These are phyloP conservation scores for Glonium stellatum DNA, from an alignment of 495 filamentous ascomycete species.

Conservation along the genomic window DNA sequence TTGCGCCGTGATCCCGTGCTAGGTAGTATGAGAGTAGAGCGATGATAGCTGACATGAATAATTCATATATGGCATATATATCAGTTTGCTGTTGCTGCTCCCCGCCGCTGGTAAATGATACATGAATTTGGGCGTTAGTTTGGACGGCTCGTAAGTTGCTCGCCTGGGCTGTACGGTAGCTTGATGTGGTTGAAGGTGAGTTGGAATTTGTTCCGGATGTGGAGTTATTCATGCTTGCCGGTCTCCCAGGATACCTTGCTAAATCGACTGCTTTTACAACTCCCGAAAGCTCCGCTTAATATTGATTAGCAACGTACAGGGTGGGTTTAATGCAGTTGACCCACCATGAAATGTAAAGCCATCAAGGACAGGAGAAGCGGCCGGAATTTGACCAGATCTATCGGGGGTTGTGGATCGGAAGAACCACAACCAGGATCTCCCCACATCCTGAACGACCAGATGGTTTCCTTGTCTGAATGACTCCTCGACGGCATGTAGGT, in stretches of 20 bases:
- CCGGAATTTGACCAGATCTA: constrained; percentile 13
- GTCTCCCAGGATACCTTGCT: constrained; percentile 14
- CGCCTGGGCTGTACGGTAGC: background rate
- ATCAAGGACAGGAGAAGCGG: constrained; percentile 11
- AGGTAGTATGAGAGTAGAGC: constrained; percentile 28
- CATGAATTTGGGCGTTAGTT: background rate
- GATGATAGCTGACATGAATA: constrained; percentile 29
- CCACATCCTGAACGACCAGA: constrained; percentile 20
- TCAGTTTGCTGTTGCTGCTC: constrained; percentile 20
- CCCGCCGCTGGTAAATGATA: background rate
- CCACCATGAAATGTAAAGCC: constrained; percentile 20
- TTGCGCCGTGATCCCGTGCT: constrained; percentile 17
- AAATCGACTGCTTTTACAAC: constrained; percentile 24
- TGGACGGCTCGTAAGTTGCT: constrained; percentile 2
- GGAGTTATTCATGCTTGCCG: constrained; percentile 1
- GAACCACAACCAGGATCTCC: constrained; percentile 21
- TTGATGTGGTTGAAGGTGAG: constrained; percentile 11
- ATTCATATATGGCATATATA: constrained; percentile 24
- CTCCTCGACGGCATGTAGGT: constrained; percentile 17
- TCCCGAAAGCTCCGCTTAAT: constrained; percentile 16
- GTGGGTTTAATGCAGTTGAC: background rate
- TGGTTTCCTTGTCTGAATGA: constrained; percentile 16
- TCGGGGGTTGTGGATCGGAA: constrained; percentile 18
- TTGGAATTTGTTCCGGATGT: constrained; percentile 3
- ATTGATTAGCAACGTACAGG: background rate